Base-by-base conservation (phyloP, 306 rosid genomes). In the Glycine soja region DNA sequence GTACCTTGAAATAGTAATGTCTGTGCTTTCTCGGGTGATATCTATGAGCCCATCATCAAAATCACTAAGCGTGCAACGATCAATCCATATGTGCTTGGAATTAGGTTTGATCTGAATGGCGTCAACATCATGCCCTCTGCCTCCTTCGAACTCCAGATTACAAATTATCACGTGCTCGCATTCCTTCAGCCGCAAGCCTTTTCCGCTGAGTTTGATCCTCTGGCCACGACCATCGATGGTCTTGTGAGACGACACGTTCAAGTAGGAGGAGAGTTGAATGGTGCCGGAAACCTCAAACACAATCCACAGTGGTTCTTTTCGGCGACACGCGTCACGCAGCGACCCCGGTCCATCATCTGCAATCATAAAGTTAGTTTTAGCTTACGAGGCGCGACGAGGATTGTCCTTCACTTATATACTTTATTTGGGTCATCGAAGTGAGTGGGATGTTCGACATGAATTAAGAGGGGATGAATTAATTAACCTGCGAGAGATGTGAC, bases 281-380 rank as follows among this genome's bases (percentile, higher is more conserved):
- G 91, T 87, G 74, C 99, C 99, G 0, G 97, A 92, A 72, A 95
- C 88, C 52, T 95, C 93, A 78, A 96, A 96, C 19, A 96, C 93
- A 76, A 96, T 93, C 99, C 99, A 96, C 30, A 91, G 82, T 3
- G 99, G 97, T 43, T 93, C 94, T 82, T 93, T 96, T 79, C 43
- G 72, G 12, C 94, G 87, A 79, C 99, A 93, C 2, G 90, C 99
- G 2, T 84, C 87, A 13, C 99, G 90, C n/a, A 93, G 89, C 15
- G 99, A 96, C 69, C 99, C 99, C 0, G 97, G 97, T 16, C 98
- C 99, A 78, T 96, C 99, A 82, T 96, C 99, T 96, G 72, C 40
- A 73, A 30, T 11, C 40, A 36, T 36, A 66, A 67, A 83, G 19
- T n/a, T 42, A 10, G 16, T 9, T 5, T 42, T 24, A 30, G 16